Percentiles rank a stretch among this genome's conserved stretches.
phyloP scores from a whole-genome alignment of 106 monocot species.

The Triglochin maritima region DNA sequence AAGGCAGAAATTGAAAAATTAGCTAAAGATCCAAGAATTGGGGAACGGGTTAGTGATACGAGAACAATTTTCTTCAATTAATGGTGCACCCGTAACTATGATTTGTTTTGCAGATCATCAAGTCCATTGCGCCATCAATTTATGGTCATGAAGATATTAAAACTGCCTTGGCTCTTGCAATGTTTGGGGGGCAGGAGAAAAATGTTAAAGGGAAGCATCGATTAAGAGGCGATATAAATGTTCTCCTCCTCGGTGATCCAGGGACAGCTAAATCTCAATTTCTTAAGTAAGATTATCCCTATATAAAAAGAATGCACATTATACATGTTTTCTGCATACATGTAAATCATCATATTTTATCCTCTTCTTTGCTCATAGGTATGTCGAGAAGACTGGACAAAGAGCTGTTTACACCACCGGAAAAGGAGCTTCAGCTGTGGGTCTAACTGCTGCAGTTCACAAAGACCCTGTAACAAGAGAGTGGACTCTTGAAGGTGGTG shows the following conservation, averaged over 20 bases:
- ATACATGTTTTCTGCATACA: too few relatives aligned
- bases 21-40: slow-evolving; percentile 90
- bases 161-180: slow-evolving; percentile 92
- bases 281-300: slow-evolving; percentile 69
- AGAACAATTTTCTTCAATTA: neutral
- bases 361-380: slow-evolving; percentile 29
- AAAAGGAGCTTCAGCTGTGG: slow-evolving; percentile 98
- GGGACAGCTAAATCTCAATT: slow-evolving; percentile 99
- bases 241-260: slow-evolving; percentile 97
- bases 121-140: slow-evolving; percentile 97
- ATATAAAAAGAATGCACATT: too few relatives aligned
- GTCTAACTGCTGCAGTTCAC: slow-evolving; percentile 96
- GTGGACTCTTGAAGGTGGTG: slow-evolving; percentile 99
- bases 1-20: slow-evolving; percentile 93
- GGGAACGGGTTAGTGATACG: slow-evolving; percentile 65
- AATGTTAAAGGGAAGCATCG: slow-evolving; percentile 97
- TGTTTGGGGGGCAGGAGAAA: slow-evolving; percentile 99
- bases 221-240: slow-evolving; percentile 92
- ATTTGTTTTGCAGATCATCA: slow-evolving; percentile 54
- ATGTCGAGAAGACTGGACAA: slow-evolving; percentile 95
- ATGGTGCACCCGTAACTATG: too few relatives aligned
- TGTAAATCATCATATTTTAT: neutral
- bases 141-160: slow-evolving; percentile 99
- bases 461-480: slow-evolving; percentile 97
- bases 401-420: slow-evolving; percentile 99